A percentile compares a stretch with the other conserved stretches of the same genome.
These are phyloP conservation scores for Diaporthe aspalathi DNA, from an alignment of 2,329 filamentous ascomycete species.

Conservation along the genomic window DNA sequence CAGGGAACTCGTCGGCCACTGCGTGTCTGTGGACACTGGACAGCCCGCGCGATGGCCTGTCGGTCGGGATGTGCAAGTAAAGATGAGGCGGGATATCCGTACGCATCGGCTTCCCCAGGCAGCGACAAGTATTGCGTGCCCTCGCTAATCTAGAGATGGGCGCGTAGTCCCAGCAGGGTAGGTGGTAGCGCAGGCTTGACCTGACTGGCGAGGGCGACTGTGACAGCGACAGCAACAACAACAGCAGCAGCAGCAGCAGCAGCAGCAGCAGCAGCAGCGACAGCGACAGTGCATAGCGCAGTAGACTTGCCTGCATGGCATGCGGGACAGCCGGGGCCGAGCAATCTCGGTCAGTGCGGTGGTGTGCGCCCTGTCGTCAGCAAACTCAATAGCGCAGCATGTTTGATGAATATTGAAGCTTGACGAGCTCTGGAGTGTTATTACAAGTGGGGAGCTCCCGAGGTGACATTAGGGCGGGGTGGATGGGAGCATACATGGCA, in stretches of 20 bases:
- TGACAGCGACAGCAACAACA: too few relatives aligned
- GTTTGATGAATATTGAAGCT: slow-evolving; percentile 32
- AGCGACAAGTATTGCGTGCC: slow-evolving; percentile 11
- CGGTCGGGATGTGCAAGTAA: not conserved
- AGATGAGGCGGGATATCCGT: slow-evolving; percentile 18
- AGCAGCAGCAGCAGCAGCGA: too few relatives aligned
- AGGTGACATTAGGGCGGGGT: slow-evolving; percentile 32
- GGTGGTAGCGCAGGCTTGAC: too few relatives aligned
- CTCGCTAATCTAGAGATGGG: slow-evolving; percentile 14
- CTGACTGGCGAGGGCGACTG: too few relatives aligned
- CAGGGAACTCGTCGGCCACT: not conserved
- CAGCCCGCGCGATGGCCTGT: not conserved
- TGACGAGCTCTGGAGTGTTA: slow-evolving; percentile 25
- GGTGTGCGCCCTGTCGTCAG: slow-evolving; percentile 19
- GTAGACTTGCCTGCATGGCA: not conserved
- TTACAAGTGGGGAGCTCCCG: slow-evolving; percentile 24
- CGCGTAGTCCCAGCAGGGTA: too few relatives aligned
- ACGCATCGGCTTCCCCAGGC: slow-evolving; percentile 23
- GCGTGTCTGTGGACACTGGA: not conserved
- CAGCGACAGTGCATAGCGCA: not conserved
- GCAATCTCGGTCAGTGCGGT: slow-evolving; percentile 33
- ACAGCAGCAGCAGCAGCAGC: too few relatives aligned
- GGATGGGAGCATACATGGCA: slow-evolving; percentile 19
- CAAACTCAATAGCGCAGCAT: slow-evolving; percentile 27
- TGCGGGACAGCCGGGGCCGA: slow-evolving; percentile 27